Conservation (phyloP, 2,329 filamentous ascomycete genomes). For the Fusarium sp. region DNA sequence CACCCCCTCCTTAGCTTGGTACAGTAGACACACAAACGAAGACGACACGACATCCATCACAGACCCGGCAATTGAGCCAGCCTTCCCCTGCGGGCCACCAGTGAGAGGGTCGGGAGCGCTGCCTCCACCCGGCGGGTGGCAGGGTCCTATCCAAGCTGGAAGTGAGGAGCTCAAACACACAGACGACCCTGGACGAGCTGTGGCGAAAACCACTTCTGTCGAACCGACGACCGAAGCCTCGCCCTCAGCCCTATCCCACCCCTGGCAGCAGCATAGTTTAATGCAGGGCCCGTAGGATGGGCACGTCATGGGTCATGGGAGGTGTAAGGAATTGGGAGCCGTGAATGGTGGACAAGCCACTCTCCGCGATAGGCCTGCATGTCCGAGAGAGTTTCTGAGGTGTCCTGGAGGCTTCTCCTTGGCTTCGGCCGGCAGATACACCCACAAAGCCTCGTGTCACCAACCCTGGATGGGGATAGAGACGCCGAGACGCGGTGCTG, state of each 20-base stretch:
- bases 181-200: conserved; percentile 43
- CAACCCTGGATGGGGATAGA: neutral
- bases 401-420: conserved; percentile 32
- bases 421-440: neutral
- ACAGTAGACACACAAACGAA: neutral
- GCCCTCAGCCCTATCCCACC: conserved; percentile 42
- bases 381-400: conserved; percentile 30
- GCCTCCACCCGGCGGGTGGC: conserved; percentile 36
- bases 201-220: conserved; percentile 37
- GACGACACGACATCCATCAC: conserved; percentile 22
- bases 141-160: conserved; percentile 43
- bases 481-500: conserved; percentile 19
- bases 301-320: conserved; percentile 39
- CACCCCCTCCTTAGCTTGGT: conserved; percentile 13
- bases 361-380: conserved; percentile 23
- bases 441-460: neutral
- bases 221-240: conserved; percentile 42
- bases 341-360: neutral
- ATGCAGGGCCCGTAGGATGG: conserved; percentile 32
- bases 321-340: neutral
- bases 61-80: conserved; percentile 33
- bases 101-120: conserved; percentile 23
- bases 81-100: conserved; percentile 24
- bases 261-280: conserved; percentile 30
- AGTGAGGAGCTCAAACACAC: conserved; percentile 3